Conservation (phyloP, 805 yeast genomes). For the Suhomyces faveliae region DNA sequence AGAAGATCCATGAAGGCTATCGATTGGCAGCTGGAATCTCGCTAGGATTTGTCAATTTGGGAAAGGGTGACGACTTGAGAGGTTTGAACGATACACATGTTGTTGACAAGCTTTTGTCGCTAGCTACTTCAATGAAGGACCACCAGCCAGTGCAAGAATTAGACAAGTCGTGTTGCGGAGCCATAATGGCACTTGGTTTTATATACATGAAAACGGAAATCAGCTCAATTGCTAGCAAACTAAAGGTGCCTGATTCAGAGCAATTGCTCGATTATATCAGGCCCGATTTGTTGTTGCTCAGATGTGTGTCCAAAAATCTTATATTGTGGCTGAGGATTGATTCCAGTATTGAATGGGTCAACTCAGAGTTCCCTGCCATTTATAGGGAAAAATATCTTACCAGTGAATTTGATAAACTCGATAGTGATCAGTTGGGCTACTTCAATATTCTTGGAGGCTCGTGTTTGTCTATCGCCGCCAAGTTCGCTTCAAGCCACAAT, state of each 20-base stretch:
- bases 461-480: constrained; percentile 70
- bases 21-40: constrained; percentile 86
- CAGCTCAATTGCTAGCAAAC: constrained; percentile 54
- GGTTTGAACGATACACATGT: constrained; percentile 63
- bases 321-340: constrained; percentile 72
- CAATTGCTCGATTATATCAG: constrained; percentile 67
- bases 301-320: constrained; percentile 62
- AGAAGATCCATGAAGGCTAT: constrained; percentile 71
- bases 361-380: constrained; percentile 51
- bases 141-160: constrained; percentile 55
- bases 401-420: constrained; percentile 30
- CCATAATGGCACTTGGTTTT: constrained; percentile 71
- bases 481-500: constrained; percentile 70
- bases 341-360: constrained; percentile 53
- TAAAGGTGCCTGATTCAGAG: constrained; percentile 58
- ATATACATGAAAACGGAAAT: constrained; percentile 71
- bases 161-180: constrained; percentile 71
- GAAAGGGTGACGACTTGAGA: constrained; percentile 62
- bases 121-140: constrained; percentile 62
- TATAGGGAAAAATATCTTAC: constrained; percentile 32
- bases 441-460: constrained; percentile 72
- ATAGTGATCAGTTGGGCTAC: constrained; percentile 61
- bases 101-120: constrained; percentile 55
- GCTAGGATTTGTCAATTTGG: constrained; percentile 79
- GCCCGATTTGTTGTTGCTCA: constrained; percentile 71